Evolutionary conservation across 495 filamentous ascomycete genomes (phyloP).

Genomic region (Friedmanniomyces endolithicus): DNA sequence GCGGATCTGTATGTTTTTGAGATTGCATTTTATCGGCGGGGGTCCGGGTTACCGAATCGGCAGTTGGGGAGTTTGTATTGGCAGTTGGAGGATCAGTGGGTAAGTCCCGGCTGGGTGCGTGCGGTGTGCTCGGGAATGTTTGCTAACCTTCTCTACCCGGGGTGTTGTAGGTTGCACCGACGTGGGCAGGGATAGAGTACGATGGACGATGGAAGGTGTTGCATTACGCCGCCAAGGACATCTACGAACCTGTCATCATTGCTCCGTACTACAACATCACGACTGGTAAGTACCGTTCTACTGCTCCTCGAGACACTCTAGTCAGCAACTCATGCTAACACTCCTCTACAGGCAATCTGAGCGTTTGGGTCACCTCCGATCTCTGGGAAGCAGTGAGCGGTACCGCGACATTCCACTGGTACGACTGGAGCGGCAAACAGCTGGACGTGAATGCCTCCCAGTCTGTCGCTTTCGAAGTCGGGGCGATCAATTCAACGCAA

Average conservation of each 20-base stretch:
- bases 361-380: conserved; percentile 50
- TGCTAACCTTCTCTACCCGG: no score
- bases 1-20: conserved; percentile 52
- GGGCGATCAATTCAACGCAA: conserved; percentile 48
- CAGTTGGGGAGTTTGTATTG: conserved; percentile 56
- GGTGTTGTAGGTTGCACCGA: conserved; percentile 39
- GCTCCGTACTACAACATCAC: conserved; percentile 49
- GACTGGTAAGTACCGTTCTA: conserved; percentile 24
- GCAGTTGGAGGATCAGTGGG: conserved; percentile 60
- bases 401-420: conserved; percentile 22
- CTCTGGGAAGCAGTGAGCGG: conserved; percentile 33
- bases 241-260: conserved; percentile 49
- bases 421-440: conserved; percentile 24
- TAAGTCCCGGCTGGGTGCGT: not conserved
- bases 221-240: conserved; percentile 48
- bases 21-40: conserved; percentile 55
- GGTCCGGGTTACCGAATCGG: conserved; percentile 45
- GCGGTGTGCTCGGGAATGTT: not conserved
- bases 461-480: conserved; percentile 35
- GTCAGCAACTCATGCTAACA: no score
- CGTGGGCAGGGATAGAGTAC: conserved; percentile 55
- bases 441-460: conserved; percentile 17
- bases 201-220: conserved; percentile 55
- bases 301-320: not conserved
- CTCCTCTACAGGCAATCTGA: conserved; percentile 27